Evolutionary conservation across 2,329 filamentous ascomycete species (phyloP), one percentile per base, ranked within the genome.

Genomic region (Orbilia oligospora): DNA sequence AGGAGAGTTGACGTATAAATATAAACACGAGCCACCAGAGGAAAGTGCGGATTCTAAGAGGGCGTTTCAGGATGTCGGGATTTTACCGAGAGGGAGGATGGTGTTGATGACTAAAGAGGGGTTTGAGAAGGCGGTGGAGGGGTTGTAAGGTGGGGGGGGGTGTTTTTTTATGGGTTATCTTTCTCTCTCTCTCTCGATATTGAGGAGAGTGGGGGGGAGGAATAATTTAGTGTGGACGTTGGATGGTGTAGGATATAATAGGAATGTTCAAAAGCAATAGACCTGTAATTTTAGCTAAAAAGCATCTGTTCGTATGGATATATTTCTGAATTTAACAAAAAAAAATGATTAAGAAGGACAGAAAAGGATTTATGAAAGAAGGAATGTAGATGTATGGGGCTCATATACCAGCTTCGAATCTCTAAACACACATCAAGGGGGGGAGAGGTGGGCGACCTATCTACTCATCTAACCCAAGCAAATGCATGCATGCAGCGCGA

Each of bases 31-130:
- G 79, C 87, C 87, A 75, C 92, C 92, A 56, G 93, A 97, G 81
- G 90, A 91, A 3, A 90, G 91, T 80, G 92, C 93, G 68, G 96
- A 99, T 86, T 94, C 93, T 83, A 97, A 97, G 88, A 88, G 96
- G 79, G 93, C 94, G 0, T 99, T 99, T 85, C 93, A 97, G 85
- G 96, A 99, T 82, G 87, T 94, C 86, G 96, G 96, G 0, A 91
- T 99, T 82, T 91, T 91, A 86, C 90, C 94, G 44, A 90, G 90
- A 83, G 73, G 73, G 14, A 53, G 73, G 30, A 71, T 77, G 73
- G 55, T 77, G 16, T 33, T 77, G 20, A 46, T 77, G 20, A 65
- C 41, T 24, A 63, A 69, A 16, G 73, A 71, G 5, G 73, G 51
- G 20, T 77, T 77, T 36, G 66, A 67, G 20, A 12, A 41, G 18